Evolutionary conservation across 306 rosid species (phyloP), one percentile per base, ranked within the genome.

Genomic region (Vigna nakashimae): DNA sequence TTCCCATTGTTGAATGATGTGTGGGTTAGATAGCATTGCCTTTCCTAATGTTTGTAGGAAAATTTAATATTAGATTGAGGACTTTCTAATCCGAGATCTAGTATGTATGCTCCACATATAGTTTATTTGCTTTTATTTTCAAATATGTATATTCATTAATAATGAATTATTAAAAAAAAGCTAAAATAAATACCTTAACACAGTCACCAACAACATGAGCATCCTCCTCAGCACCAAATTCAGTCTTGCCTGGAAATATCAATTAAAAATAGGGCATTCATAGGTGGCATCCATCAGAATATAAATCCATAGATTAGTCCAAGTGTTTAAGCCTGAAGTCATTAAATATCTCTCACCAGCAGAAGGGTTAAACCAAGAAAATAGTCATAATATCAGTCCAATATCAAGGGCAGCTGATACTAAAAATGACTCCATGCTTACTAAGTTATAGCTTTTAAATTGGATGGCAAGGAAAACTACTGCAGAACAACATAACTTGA

Each of bases 191-290:
- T 87, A 96, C 99, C 99, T 96, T 96, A 63, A 96, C 87, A 84
- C 99, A 96, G 80, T 96, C 99, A 79, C 98, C 99, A 79, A 96
- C 85, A 71, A 96, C 99, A 90, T 96, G 99, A 46, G 99, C 96
- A 79, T 96, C 99, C 90, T 96, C 99, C 38, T 89, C 90, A 17
- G 90, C 79, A 82, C 76, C 84, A 81, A 96, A 96, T 78, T 96
- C 99, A 55, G 86, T 90, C 89, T 96, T 91, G 65, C 99, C 99
- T 96, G 83, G 48, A 74, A 58, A 65, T 57, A 76, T 78, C 45
- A 81, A 78, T 74, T 24, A 62, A 79, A 65, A 36, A 66, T 24
- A 77, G 71, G 49, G 43, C 59, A 84, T 66, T 62, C 17, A n/a
- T 45, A 80, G 80, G 69, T 48, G 52, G 69, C 62, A 57, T 45